Evolutionary conservation across 2,329 filamentous ascomycete genomes (phyloP).

Genomic region (Xylariaceae sp.): DNA sequence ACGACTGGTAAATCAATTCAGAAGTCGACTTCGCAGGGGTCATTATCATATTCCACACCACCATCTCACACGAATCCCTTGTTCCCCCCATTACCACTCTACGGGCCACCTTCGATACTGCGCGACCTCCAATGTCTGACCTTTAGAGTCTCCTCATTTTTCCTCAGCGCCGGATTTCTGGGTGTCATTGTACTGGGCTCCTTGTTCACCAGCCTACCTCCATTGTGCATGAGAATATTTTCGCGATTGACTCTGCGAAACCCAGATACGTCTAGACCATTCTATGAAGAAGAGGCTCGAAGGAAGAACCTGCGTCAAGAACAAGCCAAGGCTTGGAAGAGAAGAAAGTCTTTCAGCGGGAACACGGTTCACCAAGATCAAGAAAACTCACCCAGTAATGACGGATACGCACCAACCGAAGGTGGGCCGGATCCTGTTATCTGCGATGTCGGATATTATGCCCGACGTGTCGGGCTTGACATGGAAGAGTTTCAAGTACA

Average conservation of each 20-base stretch:
- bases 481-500: conserved; percentile 79
- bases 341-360: conserved; percentile 31
- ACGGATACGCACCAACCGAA: conserved; percentile 69
- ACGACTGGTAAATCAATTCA: conserved; percentile 33
- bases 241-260: conserved; percentile 54
- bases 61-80: conserved; percentile 71
- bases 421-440: conserved; percentile 75
- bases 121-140: conserved; percentile 60
- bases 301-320: conserved; percentile 52
- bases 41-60: conserved; percentile 47
- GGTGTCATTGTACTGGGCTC: conserved; percentile 71
- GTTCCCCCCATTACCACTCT: conserved; percentile 80
- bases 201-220: conserved; percentile 61
- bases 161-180: conserved; percentile 75
- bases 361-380: conserved; percentile 39
- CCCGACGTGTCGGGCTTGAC: conserved; percentile 79
- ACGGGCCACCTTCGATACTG: conserved; percentile 67
- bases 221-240: conserved; percentile 43
- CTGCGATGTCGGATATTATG: conserved; percentile 82
- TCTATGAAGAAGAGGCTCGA: conserved; percentile 67
- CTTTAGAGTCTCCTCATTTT: conserved; percentile 65
- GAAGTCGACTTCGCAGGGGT: conserved; percentile 42
- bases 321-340: conserved; percentile 60
- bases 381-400: conserved; percentile 35
- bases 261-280: conserved; percentile 58